A percentile compares a stretch with the other conserved stretches of the same genome.
Evolutionary conservation across 495 filamentous ascomycete genomes (phyloP).

Genomic region (Cudoniella acicularis): DNA sequence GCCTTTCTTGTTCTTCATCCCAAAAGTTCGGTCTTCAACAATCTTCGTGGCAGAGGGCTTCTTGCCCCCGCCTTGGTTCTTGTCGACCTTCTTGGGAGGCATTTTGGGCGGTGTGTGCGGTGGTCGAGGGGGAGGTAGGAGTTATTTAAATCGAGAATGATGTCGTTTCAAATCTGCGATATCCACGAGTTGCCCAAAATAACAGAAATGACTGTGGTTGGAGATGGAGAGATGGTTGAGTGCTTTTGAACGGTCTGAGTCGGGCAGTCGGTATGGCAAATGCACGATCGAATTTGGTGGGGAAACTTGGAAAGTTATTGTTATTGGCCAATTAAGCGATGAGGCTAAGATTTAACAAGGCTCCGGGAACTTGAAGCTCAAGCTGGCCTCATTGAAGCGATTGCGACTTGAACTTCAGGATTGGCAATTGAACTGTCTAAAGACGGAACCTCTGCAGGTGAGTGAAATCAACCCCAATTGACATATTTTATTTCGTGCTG

Average conservation of each 20-base stretch:
- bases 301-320: not conserved
- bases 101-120: constrained; percentile 56
- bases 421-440: constrained; percentile 7
- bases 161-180: not conserved
- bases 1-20: constrained; percentile 99
- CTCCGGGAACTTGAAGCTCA: constrained; percentile 4
- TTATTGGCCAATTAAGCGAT: constrained; percentile 21
- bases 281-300: constrained; percentile 15
- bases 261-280: constrained; percentile 16
- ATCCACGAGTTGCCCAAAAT: not conserved
- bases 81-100: constrained; percentile 84
- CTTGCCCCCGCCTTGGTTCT: constrained; percentile 52
- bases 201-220: constrained; percentile 27
- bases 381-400: constrained; percentile 22
- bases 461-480: not conserved
- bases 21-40: constrained; percentile 95
- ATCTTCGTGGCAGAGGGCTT: constrained; percentile 65
- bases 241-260: constrained; percentile 15
- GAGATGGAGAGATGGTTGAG: constrained; percentile 6
- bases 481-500: not conserved
- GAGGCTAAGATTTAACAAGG: constrained; percentile 5
- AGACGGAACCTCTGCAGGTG: constrained; percentile 1
- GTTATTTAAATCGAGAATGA: not conserved
- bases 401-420: constrained; percentile 11
- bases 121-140: not conserved